Conservation (phyloP, 129 eudicot species). For the Erigeron canadensis region DNA sequence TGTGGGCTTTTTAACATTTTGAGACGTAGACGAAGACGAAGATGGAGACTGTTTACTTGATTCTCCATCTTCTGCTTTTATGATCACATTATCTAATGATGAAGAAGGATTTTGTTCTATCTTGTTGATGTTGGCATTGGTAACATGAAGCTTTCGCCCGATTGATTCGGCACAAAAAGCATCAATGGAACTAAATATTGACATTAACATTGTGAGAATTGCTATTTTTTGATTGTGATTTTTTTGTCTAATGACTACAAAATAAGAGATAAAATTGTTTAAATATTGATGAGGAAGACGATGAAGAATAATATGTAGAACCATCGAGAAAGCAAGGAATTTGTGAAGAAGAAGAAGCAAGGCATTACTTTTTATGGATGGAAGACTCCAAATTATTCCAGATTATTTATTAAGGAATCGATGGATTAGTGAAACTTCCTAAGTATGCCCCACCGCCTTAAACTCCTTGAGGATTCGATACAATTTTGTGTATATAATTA, state of each 20-base stretch:
- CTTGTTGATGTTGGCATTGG: background rate
- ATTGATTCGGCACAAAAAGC: constrained; percentile 29
- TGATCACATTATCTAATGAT: background rate
- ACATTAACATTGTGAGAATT: constrained; percentile 20
- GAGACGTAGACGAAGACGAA: background rate
- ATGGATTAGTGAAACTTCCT: too few relatives aligned
- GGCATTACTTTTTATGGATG: too few relatives aligned
- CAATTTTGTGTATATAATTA: too few relatives aligned
- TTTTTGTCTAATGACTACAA: background rate
- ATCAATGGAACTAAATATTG: constrained; percentile 29
- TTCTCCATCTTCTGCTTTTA: background rate
- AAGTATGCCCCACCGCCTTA: too few relatives aligned
- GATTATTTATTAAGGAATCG: background rate
- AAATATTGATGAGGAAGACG: background rate
- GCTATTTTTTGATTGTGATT: background rate
- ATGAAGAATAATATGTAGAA: background rate
- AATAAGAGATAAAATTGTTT: background rate
- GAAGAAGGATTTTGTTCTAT: background rate
- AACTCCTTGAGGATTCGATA: too few relatives aligned
- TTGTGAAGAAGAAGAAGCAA: background rate
- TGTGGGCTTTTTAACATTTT: constrained; percentile 1
- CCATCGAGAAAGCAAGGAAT: background rate
- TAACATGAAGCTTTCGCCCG: constrained; percentile 18
- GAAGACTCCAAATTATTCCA: constrained; percentile 5
- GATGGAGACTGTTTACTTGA: background rate